A percentile compares a stretch with the other conserved stretches of the same genome.
Evolutionary conservation across 208 protist species (phyloP).

Genomic region (Vickermania spadyakhi): DNA sequence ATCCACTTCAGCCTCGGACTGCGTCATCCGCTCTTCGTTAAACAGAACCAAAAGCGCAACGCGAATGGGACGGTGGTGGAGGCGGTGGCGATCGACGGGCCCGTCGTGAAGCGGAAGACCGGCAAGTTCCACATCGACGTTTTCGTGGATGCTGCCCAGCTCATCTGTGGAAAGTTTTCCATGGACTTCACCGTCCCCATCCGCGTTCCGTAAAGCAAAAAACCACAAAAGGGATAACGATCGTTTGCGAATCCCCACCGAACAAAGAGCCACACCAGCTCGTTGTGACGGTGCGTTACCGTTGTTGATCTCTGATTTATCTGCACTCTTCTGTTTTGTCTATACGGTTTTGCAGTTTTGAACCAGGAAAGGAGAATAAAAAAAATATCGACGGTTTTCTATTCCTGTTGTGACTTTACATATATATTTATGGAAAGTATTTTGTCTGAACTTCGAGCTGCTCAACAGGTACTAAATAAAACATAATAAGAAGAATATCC

Average conservation of each 20-base stretch:
- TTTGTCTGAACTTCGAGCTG: too few species aligned
- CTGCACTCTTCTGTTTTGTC: slow-evolving; percentile 3
- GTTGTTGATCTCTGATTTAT: background rate
- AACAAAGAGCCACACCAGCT: too few species aligned
- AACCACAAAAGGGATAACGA: background rate
- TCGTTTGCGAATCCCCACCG: too few species aligned
- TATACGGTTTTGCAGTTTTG: too few species aligned
- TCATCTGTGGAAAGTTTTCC: slow-evolving; percentile 40
- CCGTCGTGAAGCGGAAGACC: slow-evolving; percentile 74
- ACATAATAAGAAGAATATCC: too few species aligned
- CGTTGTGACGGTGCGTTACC: too few species aligned
- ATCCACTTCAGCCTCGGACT: slow-evolving; percentile 84
- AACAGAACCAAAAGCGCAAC: slow-evolving; percentile 61
- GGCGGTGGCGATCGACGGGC: slow-evolving; percentile 41
- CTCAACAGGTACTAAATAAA: too few species aligned
- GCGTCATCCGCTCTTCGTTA: slow-evolving; percentile 85
- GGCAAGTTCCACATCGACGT: slow-evolving; percentile 89
- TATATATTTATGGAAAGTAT: too few species aligned
- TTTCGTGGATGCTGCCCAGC: slow-evolving; percentile 55
- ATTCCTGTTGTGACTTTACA: too few species aligned
- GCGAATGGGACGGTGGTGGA: slow-evolving; percentile 39
- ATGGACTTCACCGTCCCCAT: slow-evolving; percentile 74
- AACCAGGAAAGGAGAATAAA: too few species aligned
- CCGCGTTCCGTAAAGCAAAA: slow-evolving; percentile 6
- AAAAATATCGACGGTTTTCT: too few species aligned